phyloP scores from a whole-genome alignment of 2,329 filamentous ascomycete species.

The Rutstroemia sp. region DNA sequence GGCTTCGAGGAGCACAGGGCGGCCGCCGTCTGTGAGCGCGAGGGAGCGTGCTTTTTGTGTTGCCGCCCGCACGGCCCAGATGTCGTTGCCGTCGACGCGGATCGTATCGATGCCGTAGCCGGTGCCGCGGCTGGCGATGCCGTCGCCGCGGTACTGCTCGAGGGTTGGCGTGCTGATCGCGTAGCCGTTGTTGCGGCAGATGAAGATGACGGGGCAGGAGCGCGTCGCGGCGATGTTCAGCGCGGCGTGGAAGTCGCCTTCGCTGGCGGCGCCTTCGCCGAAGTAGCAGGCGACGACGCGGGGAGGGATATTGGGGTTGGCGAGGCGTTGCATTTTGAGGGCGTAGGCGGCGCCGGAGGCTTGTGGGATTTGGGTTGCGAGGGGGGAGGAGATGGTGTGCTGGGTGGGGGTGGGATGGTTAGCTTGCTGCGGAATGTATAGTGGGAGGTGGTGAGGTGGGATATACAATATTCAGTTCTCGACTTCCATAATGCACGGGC shows the following conservation, averaged over 20 bases:
- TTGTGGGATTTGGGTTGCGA: slow-evolving; percentile 86
- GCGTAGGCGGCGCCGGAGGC: slow-evolving; percentile 83
- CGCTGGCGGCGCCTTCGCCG: slow-evolving; percentile 81
- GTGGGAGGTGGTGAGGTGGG: too few species aligned
- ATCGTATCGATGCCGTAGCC: slow-evolving; percentile 95
- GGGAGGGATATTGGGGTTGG: slow-evolving; percentile 59
- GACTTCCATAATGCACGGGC: slow-evolving; percentile 93
- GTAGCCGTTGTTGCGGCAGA: slow-evolving; percentile 90
- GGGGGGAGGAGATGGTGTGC: slow-evolving; percentile 79
- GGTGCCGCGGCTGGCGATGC: slow-evolving; percentile 77
- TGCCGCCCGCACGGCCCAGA: slow-evolving; percentile 79
- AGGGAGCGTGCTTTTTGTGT: slow-evolving; percentile 75
- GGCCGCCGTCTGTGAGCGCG: slow-evolving; percentile 24
- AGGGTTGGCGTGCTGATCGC: slow-evolving; percentile 84
- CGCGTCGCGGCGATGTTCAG: slow-evolving; percentile 86
- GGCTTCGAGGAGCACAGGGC: slow-evolving; percentile 81
- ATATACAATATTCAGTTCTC: slow-evolving; percentile 72
- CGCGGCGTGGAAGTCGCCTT: slow-evolving; percentile 87
- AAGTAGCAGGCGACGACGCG: slow-evolving; percentile 79
- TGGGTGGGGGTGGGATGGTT: not conserved
- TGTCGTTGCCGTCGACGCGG: slow-evolving; percentile 88
- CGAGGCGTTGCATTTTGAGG: slow-evolving; percentile 69
- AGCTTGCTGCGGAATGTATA: not conserved
- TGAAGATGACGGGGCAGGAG: slow-evolving; percentile 80
- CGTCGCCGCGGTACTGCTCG: slow-evolving; percentile 87